Evolutionary conservation across 108 stramenopile species (phyloP).

Genomic region (Nitzschia palea): DNA sequence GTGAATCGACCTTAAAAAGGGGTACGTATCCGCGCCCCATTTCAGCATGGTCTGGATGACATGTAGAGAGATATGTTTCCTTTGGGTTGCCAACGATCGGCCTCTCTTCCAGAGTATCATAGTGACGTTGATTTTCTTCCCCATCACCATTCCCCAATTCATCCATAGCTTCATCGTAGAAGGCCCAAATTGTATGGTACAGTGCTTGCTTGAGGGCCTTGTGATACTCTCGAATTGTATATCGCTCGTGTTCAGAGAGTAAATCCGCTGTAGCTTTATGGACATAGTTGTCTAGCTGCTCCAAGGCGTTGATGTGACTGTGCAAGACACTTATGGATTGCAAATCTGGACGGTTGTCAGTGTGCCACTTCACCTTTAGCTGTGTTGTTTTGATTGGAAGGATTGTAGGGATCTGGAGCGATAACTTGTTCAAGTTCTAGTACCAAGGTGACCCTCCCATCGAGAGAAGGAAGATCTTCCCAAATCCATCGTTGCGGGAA

Average conservation of each 20-base stretch:
- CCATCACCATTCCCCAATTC: neutral
- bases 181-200: neutral
- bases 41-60: neutral
- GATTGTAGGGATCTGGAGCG: neutral
- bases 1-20: constrained; percentile 9
- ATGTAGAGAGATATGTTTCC: neutral
- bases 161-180: constrained; percentile 14
- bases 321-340: neutral
- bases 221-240: constrained; percentile 17
- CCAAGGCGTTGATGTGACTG: neutral
- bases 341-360: neutral
- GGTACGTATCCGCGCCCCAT: neutral
- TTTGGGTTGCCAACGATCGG: neutral
- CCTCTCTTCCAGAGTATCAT: constrained; percentile 7
- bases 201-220: constrained; percentile 17
- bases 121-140: neutral
- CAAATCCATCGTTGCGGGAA: constrained; percentile 71
- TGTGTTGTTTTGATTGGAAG: neutral
- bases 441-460: neutral
- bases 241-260: constrained; percentile 12
- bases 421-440: neutral
- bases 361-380: neutral
- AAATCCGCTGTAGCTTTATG: neutral
- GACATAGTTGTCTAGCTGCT: neutral
- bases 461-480: neutral